phyloP scores from a whole-genome alignment of 2,329 filamentous ascomycete genomes.

The Ceratocystis albifundus region DNA sequence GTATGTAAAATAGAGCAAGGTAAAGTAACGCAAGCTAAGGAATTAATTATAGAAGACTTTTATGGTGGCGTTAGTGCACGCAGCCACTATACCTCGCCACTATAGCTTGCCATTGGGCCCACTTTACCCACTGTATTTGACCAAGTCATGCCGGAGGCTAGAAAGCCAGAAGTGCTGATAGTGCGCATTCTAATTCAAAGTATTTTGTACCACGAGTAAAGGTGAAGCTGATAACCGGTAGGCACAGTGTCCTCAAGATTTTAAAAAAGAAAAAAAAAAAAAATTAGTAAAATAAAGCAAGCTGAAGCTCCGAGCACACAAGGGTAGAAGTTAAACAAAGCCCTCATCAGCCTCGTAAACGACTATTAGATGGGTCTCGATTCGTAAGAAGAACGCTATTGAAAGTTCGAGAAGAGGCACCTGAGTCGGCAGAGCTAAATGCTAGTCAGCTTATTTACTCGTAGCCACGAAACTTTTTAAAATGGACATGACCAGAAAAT shows the following conservation, averaged over 20 bases:
- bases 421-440: too few species aligned
- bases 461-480: neutral
- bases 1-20: too few species aligned
- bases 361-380: neutral
- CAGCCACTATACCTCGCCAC: neutral
- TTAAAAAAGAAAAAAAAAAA: neutral
- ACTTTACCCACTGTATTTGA: neutral
- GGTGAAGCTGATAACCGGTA: neutral
- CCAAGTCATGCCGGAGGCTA: neutral
- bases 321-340: too few species aligned
- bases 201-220: neutral
- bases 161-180: neutral
- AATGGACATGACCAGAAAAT: conserved; percentile 5
- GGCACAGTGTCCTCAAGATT: neutral
- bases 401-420: too few species aligned
- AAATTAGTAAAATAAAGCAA: neutral
- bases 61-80: neutral
- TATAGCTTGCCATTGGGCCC: neutral
- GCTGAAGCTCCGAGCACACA: too few species aligned
- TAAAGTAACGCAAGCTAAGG: too few species aligned
- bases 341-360: too few species aligned
- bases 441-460: too few species aligned
- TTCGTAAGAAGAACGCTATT: neutral
- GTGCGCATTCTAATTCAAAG: neutral
- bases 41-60: too few species aligned